A percentile compares a stretch with the other conserved stretches of the same genome.
These are phyloP conservation scores for Tricholoma saponaceum DNA, from an alignment of 768 basidiomycete species.

Conservation along the genomic window DNA sequence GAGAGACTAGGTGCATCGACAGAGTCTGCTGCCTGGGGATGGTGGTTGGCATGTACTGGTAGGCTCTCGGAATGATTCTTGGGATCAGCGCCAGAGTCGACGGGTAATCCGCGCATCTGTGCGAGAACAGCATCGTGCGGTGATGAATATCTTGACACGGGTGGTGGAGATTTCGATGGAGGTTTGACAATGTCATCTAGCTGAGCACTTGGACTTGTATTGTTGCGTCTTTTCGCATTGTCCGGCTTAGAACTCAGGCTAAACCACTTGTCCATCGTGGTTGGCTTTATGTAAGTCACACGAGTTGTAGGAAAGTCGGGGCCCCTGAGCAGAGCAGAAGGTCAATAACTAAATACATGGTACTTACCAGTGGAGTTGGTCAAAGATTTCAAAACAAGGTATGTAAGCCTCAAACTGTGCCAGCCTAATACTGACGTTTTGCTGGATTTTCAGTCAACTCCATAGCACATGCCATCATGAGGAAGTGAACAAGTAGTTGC, in stretches of 20 bases:
- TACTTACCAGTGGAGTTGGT: no score
- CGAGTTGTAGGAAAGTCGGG: not conserved
- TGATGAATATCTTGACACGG: slow-evolving; percentile 29
- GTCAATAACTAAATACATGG: no score
- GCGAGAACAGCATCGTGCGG: slow-evolving; percentile 65
- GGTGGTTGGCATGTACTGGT: not conserved
- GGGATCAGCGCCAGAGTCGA: slow-evolving; percentile 8
- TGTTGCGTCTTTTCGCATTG: not conserved
- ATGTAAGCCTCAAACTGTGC: no score
- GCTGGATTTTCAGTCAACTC: no score
- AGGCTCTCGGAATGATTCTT: slow-evolving; percentile 6
- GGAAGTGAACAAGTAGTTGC: no score
- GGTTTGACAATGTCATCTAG: slow-evolving; percentile 1
- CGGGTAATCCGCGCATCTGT: slow-evolving; percentile 40
- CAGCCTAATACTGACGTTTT: no score
- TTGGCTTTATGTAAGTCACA: slow-evolving; percentile 6
- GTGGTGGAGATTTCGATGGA: not conserved
- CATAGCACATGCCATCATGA: no score
- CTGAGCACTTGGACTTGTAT: not conserved
- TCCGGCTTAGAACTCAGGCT: not conserved
- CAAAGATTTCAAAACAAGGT: no score
- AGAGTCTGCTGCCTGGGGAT: slow-evolving; percentile 1
- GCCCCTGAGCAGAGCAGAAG: no score
- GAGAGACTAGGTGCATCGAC: not conserved
- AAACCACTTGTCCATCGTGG: slow-evolving; percentile 2